Base-by-base conservation (phyloP, 2,329 filamentous ascomycete species). In the Fusarium compactum region DNA sequence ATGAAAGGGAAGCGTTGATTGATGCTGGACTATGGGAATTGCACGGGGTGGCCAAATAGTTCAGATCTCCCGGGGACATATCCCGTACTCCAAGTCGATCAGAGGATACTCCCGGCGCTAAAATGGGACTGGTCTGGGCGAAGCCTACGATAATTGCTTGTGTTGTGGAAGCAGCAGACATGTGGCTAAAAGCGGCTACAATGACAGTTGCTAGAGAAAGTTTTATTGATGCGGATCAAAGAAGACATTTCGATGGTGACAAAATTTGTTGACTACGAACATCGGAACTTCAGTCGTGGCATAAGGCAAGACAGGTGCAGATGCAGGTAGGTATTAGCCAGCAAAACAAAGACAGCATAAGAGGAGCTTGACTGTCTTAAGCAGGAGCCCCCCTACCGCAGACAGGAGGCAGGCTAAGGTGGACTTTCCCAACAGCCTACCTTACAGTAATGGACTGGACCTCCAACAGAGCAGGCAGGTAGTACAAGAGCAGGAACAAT, bases 21-120 rank as follows among this genome's bases (percentile, higher is more conserved):
- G 52, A 56, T 56, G 57, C 47, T 25, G 38, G 32, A 16, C 40
- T 40, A 41, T 45, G 58, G 55, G 15, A 29, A 70, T 55, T 14
- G 44, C 38, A 27, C 44, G 62, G 58, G 55, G 68, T 71, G 68
- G 68, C 64, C 44, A 55, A 41, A 70, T 22, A 56, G 68, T 71
- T 70, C 55, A 58, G 67, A 55, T 65, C 47, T 51, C 48, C 67
- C 64, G 63, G 67, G 57, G 38, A 70, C 43, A 70, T 60, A 41
- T 41, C 50, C 50, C 50, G 50, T 52, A 44, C 53, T 70, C 51
- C 52, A 46, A 50, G 44, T 69, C 58, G 58, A 71, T 50, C 59
- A 58, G 68, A 61, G 68, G 68, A 67, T 68, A 71, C 67, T 71
- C 68, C 68, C 68, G 68, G 67, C 62, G 63, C 72, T 73, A 73